Percentiles rank a stretch among this genome's conserved stretches.
Evolutionary conservation across 108 stramenopile species (phyloP).

Genomic region (Cylindrotheca closterium): DNA sequence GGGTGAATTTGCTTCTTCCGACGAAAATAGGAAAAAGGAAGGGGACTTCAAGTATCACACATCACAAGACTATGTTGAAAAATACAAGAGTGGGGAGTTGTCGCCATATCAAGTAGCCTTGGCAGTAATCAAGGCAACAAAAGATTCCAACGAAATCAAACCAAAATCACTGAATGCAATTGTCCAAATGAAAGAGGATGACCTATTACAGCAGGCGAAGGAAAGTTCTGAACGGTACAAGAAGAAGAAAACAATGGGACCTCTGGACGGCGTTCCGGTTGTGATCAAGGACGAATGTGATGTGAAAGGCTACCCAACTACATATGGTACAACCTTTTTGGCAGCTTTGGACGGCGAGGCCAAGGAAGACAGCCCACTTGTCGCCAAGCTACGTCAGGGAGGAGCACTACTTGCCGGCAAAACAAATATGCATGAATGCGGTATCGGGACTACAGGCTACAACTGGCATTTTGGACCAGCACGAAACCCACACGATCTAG

Average conservation of each 20-base stretch:
- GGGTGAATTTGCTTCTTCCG: background rate
- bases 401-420: constrained; percentile 57
- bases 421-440: constrained; percentile 55
- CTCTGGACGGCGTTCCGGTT: constrained; percentile 61
- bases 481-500: constrained; percentile 6
- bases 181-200: constrained; percentile 1
- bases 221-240: constrained; percentile 5
- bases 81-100: constrained; percentile 3
- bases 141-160: background rate
- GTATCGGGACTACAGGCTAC: constrained; percentile 27
- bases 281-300: constrained; percentile 53
- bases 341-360: background rate
- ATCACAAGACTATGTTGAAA: constrained; percentile 1
- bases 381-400: constrained; percentile 30
- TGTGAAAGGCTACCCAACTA: constrained; percentile 29
- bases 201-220: background rate
- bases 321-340: constrained; percentile 27
- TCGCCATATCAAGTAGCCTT: constrained; percentile 2
- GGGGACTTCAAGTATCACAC: background rate
- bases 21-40: background rate
- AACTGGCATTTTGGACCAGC: background rate
- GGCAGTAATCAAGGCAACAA: background rate
- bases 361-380: constrained; percentile 32
- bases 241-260: constrained; percentile 20
- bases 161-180: background rate